These are phyloP conservation scores for Leishmania guyanensis DNA, from an alignment of 208 protist genomes.

Conservation along the genomic window DNA sequence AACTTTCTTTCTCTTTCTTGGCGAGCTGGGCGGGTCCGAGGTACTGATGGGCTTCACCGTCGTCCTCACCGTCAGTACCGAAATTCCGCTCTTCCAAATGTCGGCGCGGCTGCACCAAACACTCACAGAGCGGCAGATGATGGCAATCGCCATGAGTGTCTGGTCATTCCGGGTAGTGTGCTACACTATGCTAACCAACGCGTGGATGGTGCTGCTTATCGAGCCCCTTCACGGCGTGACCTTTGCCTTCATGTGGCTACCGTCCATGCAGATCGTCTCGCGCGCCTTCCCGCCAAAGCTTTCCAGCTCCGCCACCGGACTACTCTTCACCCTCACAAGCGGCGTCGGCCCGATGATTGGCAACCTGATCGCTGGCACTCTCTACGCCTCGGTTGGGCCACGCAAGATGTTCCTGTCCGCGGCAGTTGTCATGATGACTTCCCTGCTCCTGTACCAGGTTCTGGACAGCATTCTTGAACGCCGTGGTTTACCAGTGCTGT, in stretches of 20 bases:
- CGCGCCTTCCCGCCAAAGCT: conserved; percentile 48
- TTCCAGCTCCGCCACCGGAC: conserved; percentile 53
- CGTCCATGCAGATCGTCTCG: conserved; percentile 44
- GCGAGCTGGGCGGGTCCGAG: conserved; percentile 36
- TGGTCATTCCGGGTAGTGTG: conserved; percentile 57
- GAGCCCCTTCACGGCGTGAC: conserved; percentile 78
- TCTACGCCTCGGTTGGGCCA: conserved; percentile 52
- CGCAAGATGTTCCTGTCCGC: conserved; percentile 50
- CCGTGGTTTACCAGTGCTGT: conserved; percentile 19
- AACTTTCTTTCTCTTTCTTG: conserved; percentile 68
- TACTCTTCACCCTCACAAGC: conserved; percentile 52
- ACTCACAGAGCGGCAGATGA: conserved; percentile 54
- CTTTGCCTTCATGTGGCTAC: conserved; percentile 73
- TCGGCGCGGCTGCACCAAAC: conserved; percentile 37
- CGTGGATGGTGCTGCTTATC: conserved; percentile 67
- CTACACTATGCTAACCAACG: conserved; percentile 61
- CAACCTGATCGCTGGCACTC: conserved; percentile 50
- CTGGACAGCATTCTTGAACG: conserved; percentile 41
- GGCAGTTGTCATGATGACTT: conserved; percentile 33
- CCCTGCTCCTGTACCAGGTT: conserved; percentile 36
- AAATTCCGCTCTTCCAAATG: conserved; percentile 73
- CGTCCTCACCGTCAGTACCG: conserved; percentile 62
- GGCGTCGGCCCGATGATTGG: conserved; percentile 64
- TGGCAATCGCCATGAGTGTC: conserved; percentile 49
- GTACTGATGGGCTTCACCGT: conserved; percentile 63